Evolutionary conservation across 345 rosid genomes (phyloP), one percentile per base, ranked within the genome.

Genomic region (Euphorbia lathyris): DNA sequence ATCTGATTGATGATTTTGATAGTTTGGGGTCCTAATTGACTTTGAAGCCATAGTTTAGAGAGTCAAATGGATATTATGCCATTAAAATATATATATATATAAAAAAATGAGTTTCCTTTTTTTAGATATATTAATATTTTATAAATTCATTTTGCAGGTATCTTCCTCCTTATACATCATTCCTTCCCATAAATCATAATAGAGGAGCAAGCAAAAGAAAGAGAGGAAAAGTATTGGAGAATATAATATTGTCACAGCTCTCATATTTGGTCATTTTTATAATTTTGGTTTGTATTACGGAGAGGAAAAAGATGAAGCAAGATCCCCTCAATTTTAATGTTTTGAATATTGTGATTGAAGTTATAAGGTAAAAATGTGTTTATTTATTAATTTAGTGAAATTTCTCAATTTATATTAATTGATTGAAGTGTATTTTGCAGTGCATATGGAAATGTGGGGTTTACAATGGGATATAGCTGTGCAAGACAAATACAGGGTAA

Each of bases 161-260:
- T 67, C 89, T 90, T 58, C 96, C 92, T 16, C 78, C 96, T 2
- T 86, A 83, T 48, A 78, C 89, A 61, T 64, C 82, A 3, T 81
- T 79, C 6, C 19, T 60, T 16, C 73, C 73, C 6, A 0, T 13
- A 32, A 32, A 57, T 12, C 9, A 45, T 30, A 29, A 56, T 22
- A 5, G 17, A 0, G 22, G 12, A 27, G 72, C 0, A 68, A 27
- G 40, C 23, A 20, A 19, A 42, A 19, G 42, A 48, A 4, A 12
- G 51, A 65, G 36, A 9, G 58, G 69, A 34, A 63, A 52, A 6
- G 12, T 12, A 48, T 30, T 48, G 58, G 58, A 70, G 25, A 19
- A 23, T 9, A 0, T 59, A 50, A 23, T 70, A 0, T 70, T 70
- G 20, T 70, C 73, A 45, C 73, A 58, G 29, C 48, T 60, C 3